These are phyloP conservation scores for Pseudogymnoascus verrucosus DNA, from an alignment of 2,329 filamentous ascomycete species.

Conservation along the genomic window DNA sequence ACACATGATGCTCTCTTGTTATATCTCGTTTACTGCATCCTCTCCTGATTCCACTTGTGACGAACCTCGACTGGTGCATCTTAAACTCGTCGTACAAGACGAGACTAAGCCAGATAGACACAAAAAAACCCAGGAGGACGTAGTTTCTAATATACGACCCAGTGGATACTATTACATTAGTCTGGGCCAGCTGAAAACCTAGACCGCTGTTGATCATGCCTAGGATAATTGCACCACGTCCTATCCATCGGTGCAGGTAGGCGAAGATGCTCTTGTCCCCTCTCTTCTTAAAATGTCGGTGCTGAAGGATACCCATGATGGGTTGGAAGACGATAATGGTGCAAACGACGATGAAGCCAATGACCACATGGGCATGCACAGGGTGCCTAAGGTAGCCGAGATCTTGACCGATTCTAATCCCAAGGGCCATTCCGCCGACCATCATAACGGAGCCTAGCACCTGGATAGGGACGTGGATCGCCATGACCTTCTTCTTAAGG, in stretches of 20 bases:
- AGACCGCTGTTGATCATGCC: slow-evolving; percentile 14
- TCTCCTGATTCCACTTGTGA: neutral
- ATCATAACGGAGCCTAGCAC: slow-evolving; percentile 11
- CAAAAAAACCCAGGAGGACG: neutral
- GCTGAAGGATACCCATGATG: slow-evolving; percentile 11
- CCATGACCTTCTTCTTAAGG: slow-evolving; percentile 9
- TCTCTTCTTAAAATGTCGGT: slow-evolving; percentile 12
- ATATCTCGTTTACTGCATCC: neutral
- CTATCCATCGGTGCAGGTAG: slow-evolving; percentile 13
- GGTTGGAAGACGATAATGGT: slow-evolving; percentile 7
- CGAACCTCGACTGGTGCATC: neutral
- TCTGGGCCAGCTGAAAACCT: slow-evolving; percentile 12
- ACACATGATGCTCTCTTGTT: neutral
- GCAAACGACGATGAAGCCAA: neutral
- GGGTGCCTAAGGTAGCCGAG: neutral
- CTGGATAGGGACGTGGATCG: slow-evolving; percentile 12
- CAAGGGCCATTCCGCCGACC: slow-evolving; percentile 9
- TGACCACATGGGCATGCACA: neutral
- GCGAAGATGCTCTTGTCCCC: slow-evolving; percentile 11
- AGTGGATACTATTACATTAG: slow-evolving; percentile 8
- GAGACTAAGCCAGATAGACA: neutral
- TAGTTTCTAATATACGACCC: slow-evolving; percentile 10
- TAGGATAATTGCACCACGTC: slow-evolving; percentile 11
- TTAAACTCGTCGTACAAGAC: neutral
- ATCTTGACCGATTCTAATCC: slow-evolving; percentile 1